A percentile compares a stretch with the other conserved stretches of the same genome.
Evolutionary conservation across 2,329 filamentous ascomycete genomes (phyloP).

Genomic region (Fusarium xyrophilum): DNA sequence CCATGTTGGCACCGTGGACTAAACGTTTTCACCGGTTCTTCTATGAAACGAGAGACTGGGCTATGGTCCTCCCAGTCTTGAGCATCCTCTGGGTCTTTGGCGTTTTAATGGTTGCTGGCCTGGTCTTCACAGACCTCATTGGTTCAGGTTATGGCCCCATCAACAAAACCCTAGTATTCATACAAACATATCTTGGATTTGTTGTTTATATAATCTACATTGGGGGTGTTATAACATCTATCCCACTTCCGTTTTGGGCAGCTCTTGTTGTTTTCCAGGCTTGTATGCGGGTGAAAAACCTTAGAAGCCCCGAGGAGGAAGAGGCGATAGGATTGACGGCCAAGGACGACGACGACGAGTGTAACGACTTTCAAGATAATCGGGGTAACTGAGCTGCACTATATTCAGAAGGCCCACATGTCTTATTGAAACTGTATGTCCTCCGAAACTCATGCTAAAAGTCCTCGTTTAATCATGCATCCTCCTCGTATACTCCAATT

Average conservation of each 20-base stretch:
- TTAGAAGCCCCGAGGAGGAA: constrained; percentile 17
- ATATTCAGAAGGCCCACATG: not conserved
- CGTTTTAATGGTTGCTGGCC: not conserved
- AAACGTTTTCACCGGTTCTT: constrained; percentile 20
- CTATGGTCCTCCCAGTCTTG: constrained; percentile 27
- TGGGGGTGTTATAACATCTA: not conserved
- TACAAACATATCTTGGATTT: not conserved
- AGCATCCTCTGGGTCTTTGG: constrained; percentile 24
- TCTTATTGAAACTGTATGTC: constrained; percentile 12
- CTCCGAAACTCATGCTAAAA: constrained; percentile 11
- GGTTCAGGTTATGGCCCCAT: constrained; percentile 3
- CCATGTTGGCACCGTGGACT: not conserved
- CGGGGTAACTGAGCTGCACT: constrained; percentile 1
- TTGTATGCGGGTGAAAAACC: constrained; percentile 18
- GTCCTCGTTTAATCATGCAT: constrained; percentile 9
- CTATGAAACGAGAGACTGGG: constrained; percentile 26
- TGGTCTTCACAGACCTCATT: constrained; percentile 12
- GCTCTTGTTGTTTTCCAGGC: constrained; percentile 23
- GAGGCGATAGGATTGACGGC: constrained; percentile 7
- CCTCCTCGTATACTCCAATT: not conserved
- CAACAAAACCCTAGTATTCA: not conserved
- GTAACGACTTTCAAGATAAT: constrained; percentile 19
- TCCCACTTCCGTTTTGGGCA: constrained; percentile 23
- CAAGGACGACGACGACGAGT: constrained; percentile 10
- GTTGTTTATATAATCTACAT: constrained; percentile 4